Conservation (phyloP, 768 basidiomycete species). For the Trametes punicea region DNA sequence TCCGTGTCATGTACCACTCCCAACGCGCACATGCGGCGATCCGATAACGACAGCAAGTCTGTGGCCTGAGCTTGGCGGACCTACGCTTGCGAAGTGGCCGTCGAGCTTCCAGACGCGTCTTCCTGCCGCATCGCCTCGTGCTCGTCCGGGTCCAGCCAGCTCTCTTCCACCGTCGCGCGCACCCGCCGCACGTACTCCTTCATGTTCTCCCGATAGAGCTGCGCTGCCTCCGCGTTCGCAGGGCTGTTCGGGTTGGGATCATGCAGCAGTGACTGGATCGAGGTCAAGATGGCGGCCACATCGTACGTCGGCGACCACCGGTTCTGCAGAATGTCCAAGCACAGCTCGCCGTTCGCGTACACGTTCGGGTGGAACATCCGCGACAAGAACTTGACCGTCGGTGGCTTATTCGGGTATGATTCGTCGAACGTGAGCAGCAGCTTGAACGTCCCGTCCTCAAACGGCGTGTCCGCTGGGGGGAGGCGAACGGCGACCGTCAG, state of each 20-base stretch:
- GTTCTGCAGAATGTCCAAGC: conserved; percentile 97
- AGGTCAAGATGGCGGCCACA: conserved; percentile 96
- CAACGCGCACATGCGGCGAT: background rate
- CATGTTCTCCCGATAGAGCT: conserved; percentile 95
- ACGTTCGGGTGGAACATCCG: conserved; percentile 99
- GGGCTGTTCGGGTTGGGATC: conserved; percentile 99
- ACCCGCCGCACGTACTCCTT: conserved; percentile 96
- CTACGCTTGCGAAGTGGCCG: too few relatives aligned
- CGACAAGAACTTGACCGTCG: conserved; percentile 94
- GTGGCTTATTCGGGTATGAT: conserved; percentile 97
- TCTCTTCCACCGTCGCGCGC: conserved; percentile 90
- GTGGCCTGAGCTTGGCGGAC: too few relatives aligned
- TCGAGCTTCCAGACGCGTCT: too few relatives aligned
- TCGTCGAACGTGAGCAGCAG: conserved; percentile 95
- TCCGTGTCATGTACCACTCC: background rate
- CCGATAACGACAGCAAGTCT: too few relatives aligned
- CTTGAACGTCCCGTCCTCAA: conserved; percentile 99
- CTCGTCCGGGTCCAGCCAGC: conserved; percentile 83
- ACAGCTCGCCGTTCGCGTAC: conserved; percentile 97
- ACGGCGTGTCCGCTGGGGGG: conserved; percentile 98
- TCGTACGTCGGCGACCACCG: conserved; percentile 99
- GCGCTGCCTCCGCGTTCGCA: conserved; percentile 97
- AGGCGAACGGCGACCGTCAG: background rate
- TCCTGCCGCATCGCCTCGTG: conserved; percentile 54
- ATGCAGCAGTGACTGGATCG: conserved; percentile 91